Conservation (phyloP, 2,329 filamentous ascomycete species). For the Monosporascus sp. region DNA sequence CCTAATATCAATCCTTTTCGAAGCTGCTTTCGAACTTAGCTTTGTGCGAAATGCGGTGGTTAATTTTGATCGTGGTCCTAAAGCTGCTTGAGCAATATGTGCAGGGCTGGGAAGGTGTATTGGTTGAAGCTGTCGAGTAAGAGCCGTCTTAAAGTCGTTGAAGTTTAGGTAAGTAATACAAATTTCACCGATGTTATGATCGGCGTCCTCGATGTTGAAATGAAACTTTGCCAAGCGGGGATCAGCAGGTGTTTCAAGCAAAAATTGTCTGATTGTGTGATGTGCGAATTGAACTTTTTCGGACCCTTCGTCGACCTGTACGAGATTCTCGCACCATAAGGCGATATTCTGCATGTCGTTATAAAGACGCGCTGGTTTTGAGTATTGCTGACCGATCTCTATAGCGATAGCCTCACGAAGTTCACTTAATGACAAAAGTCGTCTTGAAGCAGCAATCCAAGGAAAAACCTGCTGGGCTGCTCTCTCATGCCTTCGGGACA, state of each 20-base stretch:
- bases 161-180: constrained; percentile 36
- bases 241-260: constrained; percentile 5
- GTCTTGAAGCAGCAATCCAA: constrained; percentile 27
- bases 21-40: neutral
- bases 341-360: constrained; percentile 20
- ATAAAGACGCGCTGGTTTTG: constrained; percentile 14
- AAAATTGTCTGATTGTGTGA: constrained; percentile 23
- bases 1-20: neutral
- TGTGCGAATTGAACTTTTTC: constrained; percentile 11
- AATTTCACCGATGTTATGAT: constrained; percentile 28
- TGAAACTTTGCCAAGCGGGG: constrained; percentile 9
- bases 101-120: neutral
- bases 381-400: constrained; percentile 23
- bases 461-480: constrained; percentile 20
- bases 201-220: constrained; percentile 18
- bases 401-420: constrained; percentile 31
- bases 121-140: constrained; percentile 27
- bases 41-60: neutral
- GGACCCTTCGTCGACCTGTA: constrained; percentile 13
- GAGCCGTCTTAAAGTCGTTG: constrained; percentile 30
- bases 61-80: neutral
- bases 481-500: constrained; percentile 5
- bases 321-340: constrained; percentile 11
- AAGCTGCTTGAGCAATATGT: neutral
- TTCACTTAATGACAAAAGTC: constrained; percentile 28